Base-by-base conservation (phyloP, 1,139 yeast genomes). In the Torulaspora pretoriensis region DNA sequence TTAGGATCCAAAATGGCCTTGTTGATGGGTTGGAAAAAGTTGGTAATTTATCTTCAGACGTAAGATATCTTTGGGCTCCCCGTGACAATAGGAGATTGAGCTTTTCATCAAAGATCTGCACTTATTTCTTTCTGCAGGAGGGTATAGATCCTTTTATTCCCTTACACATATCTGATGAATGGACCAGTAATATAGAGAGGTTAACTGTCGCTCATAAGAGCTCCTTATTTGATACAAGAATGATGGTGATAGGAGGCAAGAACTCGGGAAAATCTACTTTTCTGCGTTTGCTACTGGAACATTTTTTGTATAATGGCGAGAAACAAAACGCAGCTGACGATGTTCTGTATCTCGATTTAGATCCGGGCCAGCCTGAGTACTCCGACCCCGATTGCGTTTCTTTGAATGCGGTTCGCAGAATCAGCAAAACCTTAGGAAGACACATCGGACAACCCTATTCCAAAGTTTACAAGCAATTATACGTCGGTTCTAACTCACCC, bases 341-440 rank as follows among this genome's bases (percentile, higher is more conserved):
- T 19, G 65, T 67, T 42, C 71, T 75, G 25, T 76, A 80, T 40
- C 55, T 92, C 26, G 97, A 92, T 58, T 63, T 89, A 3, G 98
- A 92, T 62, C 96, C 97, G 0, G 96, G 96, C 0, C 97, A 89
- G 60, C 80, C 95, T 0, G 96, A 87, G 59, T 81, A 75, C 52
- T 78, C 92, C 0, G 69, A 71, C 5, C 94, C 96, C 0, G 90
- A 86, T 33, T 76, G 67, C 34, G 57, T 69, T 1, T 68, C 72
- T 1, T 48, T 67, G 22, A 54, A 51, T 9, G 55, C 57, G 35
- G 16, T 64, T 4, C 40, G 45, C 8, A 31, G 51, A 8, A 37
- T 29, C 1, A 25, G 46, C 7, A 43, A 43, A 13, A 35, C 46
- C 3, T 35, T 61, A 40, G 62, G 65, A 4, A 65, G 42, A 38